A percentile compares a stretch with the other conserved stretches of the same genome.
phyloP scores from a whole-genome alignment of 169 alveolate species.

The Plasmodium relictum region DNA sequence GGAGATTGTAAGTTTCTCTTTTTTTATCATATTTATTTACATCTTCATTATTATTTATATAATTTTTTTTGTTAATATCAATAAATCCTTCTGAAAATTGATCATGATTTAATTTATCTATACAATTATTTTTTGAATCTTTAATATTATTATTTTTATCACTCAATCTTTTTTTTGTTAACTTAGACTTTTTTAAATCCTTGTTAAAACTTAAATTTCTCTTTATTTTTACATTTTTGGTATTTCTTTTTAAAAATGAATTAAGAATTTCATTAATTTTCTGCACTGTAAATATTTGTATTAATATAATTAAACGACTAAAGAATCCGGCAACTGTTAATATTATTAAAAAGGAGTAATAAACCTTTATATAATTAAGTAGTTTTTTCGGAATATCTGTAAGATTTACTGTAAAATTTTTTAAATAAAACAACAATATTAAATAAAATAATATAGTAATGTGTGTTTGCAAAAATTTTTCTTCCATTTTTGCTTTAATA shows the following conservation, averaged over 20 bases:
- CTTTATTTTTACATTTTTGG: not conserved
- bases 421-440: slow-evolving; percentile 46
- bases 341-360: slow-evolving; percentile 42
- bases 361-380: slow-evolving; percentile 37
- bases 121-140: not conserved
- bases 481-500: slow-evolving; percentile 35
- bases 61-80: no score
- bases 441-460: slow-evolving; percentile 57
- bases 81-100: no score
- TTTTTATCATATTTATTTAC: not conserved
- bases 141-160: not conserved
- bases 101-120: no score
- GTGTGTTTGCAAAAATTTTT: slow-evolving; percentile 51
- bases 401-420: slow-evolving; percentile 40
- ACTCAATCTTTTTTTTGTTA: not conserved
- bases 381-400: slow-evolving; percentile 48
- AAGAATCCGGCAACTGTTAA: slow-evolving; percentile 54
- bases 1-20: not conserved
- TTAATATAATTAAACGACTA: slow-evolving; percentile 1
- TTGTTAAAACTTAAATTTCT: slow-evolving; percentile 1
- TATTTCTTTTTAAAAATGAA: slow-evolving; percentile 3
- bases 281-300: slow-evolving; percentile 4
- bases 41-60: no score
- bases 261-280: slow-evolving; percentile 6
- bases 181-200: not conserved